Evolutionary conservation across 805 yeast species (phyloP), one percentile per base, ranked within the genome.

Genomic region (Danielia oregonensis): DNA sequence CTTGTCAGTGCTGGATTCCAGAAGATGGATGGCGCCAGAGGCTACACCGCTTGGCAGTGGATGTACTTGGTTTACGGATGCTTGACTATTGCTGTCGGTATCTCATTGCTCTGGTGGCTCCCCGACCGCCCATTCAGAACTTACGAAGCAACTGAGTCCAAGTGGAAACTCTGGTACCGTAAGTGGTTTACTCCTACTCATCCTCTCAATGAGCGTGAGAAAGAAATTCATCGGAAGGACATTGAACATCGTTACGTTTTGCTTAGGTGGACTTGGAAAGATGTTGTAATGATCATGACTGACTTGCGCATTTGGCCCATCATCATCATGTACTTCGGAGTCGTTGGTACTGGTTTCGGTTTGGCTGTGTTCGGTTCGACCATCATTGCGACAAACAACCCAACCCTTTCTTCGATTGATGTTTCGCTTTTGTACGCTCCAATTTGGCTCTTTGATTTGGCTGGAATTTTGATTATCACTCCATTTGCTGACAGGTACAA

Each of bases 281-380:
- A 85, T 40, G 65, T 86, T 19, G 48, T 59, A 26, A 56, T 54
- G 6, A 72, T 86, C 26, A 44, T 84, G 15, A 48, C 66, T 21
- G 95, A 87, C 53, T 51, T 71, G 29, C 69, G 93, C 44, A 67
- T 82, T 26, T 86, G 89, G 89, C 93, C 95, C 1, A 59, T 87
- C 39, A 66, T 85, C 29, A 67, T 86, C 61, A 86, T 86, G 95
- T 86, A 86, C 61, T 87, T 86, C 55, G 96, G 95, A 13, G 95
- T 84, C 14, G 95, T 86, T 17, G 96, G 95, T 30, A 78, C 86
- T n/a, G 96, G 96, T 1, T 80, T 73, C 51, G 96, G 95, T 21
- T 64, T 86, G 31, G 88, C 88, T 21, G 91, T 82, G 14, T 86
- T 82, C 59, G 95, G 89, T 4, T 80, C 95, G 3, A 79, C 91